Evolutionary conservation across 495 filamentous ascomycete genomes (phyloP), one percentile per base, ranked within the genome.

Genomic region (Penicillium longicatenatum): DNA sequence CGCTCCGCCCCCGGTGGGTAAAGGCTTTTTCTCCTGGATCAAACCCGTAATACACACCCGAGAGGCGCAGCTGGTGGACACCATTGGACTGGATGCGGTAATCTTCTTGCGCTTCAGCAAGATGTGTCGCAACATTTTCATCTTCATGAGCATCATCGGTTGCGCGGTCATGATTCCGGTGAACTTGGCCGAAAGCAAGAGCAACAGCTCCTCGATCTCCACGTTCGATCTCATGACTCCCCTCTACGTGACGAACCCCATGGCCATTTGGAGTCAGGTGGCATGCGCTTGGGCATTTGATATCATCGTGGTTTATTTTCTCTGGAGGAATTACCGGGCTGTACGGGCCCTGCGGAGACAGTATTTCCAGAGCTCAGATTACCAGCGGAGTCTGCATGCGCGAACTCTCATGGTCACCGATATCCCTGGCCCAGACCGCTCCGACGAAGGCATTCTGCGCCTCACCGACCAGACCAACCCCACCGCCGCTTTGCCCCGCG

Each of bases 71-170:
- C 67, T 97, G 55, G 80, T 97, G 26, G 82, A 87, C 6, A 84
- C 88, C 59, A 80, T 95, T 30, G 94, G 94, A 19, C 78, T 98
- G 75, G 94, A 98, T 76, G 94, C 93, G 47, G 85, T 87, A 3
- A 78, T 98, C 45, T 98, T 98, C 69, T 72, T 98, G 59, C 85
- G 95, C 19, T 91, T 97, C 68, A 86, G 87, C 47, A 80, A 84
- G 50, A 97, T 98, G 93, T 93, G 90, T 68, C 88, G 94, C 48
- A 92, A 95, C 64, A 87, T 98, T 31, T 94, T 98, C 64, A 75
- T 89, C 50, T 65, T 82, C 31, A 73, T 97, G 63, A 82, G 85
- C 49, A 65, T 96, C 20, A 70, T 96, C 29, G 92, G 90, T 4
- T 91, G 89, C 64, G 73, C 76, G 31, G 82, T 98, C 53, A 78